A percentile compares a stretch with the other conserved stretches of the same genome.
Evolutionary conservation across 2,329 filamentous ascomycete species (phyloP).

Genomic region (Aureobasidium sp.): DNA sequence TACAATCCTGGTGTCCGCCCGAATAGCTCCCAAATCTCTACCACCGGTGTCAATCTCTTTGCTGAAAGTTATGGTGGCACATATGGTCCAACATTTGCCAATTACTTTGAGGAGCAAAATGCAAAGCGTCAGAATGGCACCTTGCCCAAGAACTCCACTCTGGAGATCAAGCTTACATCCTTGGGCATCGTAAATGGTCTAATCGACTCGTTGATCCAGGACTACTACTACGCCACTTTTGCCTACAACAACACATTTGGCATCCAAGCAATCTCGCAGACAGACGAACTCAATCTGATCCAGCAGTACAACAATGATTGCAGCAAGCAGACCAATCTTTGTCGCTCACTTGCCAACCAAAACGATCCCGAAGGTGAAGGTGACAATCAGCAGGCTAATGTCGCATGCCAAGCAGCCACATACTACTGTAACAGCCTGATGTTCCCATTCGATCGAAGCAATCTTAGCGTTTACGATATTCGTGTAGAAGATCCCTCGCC

Average conservation of each 20-base stretch:
- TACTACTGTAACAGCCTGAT: constrained; percentile 22
- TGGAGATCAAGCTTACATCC: constrained; percentile 55
- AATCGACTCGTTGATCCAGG: constrained; percentile 58
- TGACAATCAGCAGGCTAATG: constrained; percentile 28
- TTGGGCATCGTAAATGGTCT: constrained; percentile 67
- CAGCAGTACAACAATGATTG: constrained; percentile 48
- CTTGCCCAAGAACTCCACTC: constrained; percentile 43
- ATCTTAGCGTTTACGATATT: constrained; percentile 41
- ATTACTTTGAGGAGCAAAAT: constrained; percentile 56
- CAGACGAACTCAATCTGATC: constrained; percentile 40
- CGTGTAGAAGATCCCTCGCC: constrained; percentile 31
- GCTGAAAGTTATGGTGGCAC: constrained; percentile 57
- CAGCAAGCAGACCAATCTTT: constrained; percentile 34
- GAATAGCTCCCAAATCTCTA: constrained; percentile 31
- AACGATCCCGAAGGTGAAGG: constrained; percentile 32
- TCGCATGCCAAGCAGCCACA: constrained; percentile 24
- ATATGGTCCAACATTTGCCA: constrained; percentile 60
- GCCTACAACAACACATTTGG: constrained; percentile 61
- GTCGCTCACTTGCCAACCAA: constrained; percentile 26
- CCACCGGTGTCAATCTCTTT: constrained; percentile 55
- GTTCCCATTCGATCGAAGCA: constrained; percentile 18
- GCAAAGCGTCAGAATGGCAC: constrained; percentile 45
- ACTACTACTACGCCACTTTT: constrained; percentile 50
- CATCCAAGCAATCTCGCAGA: constrained; percentile 50
- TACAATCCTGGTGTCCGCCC: constrained; percentile 36